Base-by-base conservation (phyloP, 345 rosid genomes). In the Limnanthes douglasii region DNA sequence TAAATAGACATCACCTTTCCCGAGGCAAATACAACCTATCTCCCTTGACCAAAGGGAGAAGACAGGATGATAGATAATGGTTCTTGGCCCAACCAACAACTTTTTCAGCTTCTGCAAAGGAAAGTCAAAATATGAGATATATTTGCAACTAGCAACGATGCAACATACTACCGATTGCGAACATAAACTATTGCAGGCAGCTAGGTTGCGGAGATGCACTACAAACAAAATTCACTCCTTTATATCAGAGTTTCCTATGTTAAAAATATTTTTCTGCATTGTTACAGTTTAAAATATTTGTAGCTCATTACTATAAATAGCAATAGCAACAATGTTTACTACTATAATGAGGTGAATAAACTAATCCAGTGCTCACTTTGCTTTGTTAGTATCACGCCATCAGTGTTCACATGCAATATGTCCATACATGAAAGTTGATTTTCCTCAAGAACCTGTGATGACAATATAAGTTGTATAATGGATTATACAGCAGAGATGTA, bases 41-140 rank as follows among this genome's bases (percentile, higher is more conserved):
- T 23, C 85, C 96, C 61, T 67, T 73, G 49, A 90, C 26, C 12
- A 45, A 53, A 54, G 94, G 99, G 33, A 30, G 55, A 11, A 43
- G 14, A 55, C 93, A 80, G 41, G 75, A 66, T 23, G 94, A 72
- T 39, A 90, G 44, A 44, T 80, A 65, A 44, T 80, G 93, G 63
- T 90, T 90, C 70, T 64, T 80, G 2, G 99, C 94, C 99, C 94
- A 85, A 46, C 99, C 99, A 50, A 85, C 69, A 45, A 85, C 64
- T 57, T 80, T 90, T 62, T 80, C 96, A 50, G 94, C 85, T 65
- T 73, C 99, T 90, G 73, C 34, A 53, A 12, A 48, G n/a, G 43
- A 54, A 47, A 18, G 9, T 38, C 26, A 43, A 32, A 49, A 36
- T 29, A 11, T 34, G 24, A n/a, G n/a, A n/a, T n/a, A n/a, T n/a